Base-by-base conservation (phyloP, 2,329 filamentous ascomycete species). In the Cryphonectria carpinicola region DNA sequence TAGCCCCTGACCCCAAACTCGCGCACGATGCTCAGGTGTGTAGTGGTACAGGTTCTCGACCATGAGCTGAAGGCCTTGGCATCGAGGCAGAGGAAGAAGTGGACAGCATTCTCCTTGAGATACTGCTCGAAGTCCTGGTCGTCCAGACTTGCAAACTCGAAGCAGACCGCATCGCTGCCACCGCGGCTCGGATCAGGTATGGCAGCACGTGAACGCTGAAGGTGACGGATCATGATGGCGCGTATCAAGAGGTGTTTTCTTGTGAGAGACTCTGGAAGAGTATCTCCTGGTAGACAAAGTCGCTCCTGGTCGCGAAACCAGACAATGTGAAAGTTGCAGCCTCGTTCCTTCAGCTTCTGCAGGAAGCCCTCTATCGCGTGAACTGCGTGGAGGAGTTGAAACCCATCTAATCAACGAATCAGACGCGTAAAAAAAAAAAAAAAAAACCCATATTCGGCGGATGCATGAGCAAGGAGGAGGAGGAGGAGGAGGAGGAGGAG, bases 41-140 rank as follows among this genome's bases (percentile, higher is more conserved):
- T 63, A 35, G 64, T 60, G 28, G 46, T 62, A 70, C 58, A 63
- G 10, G 37, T 56, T 37, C 39, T 65, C 43, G 72, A 63, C 79
- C 75, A 25, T 22, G 41, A 6, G n/a, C n/a, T 46, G 54, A 67
- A 70, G 41, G 62, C 70, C n/a, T 72, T 70, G 7, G 90, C 91
- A 77, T 93, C 89, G 74, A 92, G 90, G 67, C 87, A 88, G 82
- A 94, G 86, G 67, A 93, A 80, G 74, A 94, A 93, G 76, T 92
- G 90, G 4, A 89, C 81, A 0, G 88, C 85, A 35, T 85, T 84
- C 1, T 77, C 76, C 2, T 81, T 73, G 1, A 92, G 80, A 75
- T 93, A 92, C 1, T 83, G 75, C 6, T 78, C 72, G 74, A 93
- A 94, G 0, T 80, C 81, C 0, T 78, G 65, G 56, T 85, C 84